phyloP scores from a whole-genome alignment of 352 stramenopile genomes.

The Globisporangium yorkense region DNA sequence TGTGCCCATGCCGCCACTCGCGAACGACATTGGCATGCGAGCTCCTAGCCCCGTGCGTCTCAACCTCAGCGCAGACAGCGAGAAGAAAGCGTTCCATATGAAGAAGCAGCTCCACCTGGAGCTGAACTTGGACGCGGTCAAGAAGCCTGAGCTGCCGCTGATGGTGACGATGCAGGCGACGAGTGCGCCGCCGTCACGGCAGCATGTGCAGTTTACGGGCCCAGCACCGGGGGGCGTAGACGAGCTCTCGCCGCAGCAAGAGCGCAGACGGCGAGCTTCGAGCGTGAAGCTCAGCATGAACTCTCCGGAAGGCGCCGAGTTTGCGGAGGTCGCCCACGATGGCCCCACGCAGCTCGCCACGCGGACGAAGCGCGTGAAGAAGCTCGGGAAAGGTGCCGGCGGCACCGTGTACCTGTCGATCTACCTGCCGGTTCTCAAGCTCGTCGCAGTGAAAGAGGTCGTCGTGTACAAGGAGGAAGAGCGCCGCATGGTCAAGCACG shows the following conservation, averaged over 20 bases:
- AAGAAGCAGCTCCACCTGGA: slow-evolving; percentile 54
- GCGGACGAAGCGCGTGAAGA: slow-evolving; percentile 61
- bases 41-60: slow-evolving; percentile 14
- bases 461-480: slow-evolving; percentile 79
- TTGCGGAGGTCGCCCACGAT: slow-evolving; percentile 65
- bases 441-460: slow-evolving; percentile 87
- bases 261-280: slow-evolving; percentile 29
- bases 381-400: slow-evolving; percentile 77
- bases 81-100: slow-evolving; percentile 12
- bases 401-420: slow-evolving; percentile 78
- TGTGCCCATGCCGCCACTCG: background rate
- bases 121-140: slow-evolving; percentile 37
- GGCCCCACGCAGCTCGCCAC: slow-evolving; percentile 56
- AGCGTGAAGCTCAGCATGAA: slow-evolving; percentile 57
- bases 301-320: slow-evolving; percentile 63
- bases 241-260: background rate
- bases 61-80: background rate
- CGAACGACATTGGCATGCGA: background rate
- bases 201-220: slow-evolving; percentile 8
- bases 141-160: slow-evolving; percentile 26
- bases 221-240: background rate
- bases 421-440: slow-evolving; percentile 75
- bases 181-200: background rate
- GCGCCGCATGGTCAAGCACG: slow-evolving; percentile 76
- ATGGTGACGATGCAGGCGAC: slow-evolving; percentile 23